Conservation (phyloP, 2,329 filamentous ascomycete species). For the Ophiostoma tasmaniense region DNA sequence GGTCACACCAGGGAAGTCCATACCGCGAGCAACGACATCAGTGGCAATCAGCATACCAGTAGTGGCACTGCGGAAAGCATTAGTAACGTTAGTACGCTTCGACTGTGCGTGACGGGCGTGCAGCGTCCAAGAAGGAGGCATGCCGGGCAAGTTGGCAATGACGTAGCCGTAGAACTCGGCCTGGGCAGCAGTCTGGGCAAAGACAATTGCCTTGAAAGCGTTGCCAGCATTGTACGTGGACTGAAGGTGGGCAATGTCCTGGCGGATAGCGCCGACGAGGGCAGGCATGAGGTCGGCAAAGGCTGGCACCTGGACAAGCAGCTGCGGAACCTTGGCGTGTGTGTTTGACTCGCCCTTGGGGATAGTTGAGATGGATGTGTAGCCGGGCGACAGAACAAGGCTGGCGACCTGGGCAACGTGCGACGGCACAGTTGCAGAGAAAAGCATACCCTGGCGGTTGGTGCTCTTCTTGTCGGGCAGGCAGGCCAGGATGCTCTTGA, state of each 20-base stretch:
- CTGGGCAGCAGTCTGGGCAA: conserved; percentile 55
- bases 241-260: conserved; percentile 27
- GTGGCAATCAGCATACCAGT: conserved; percentile 55
- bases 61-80: conserved; percentile 47
- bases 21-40: conserved; percentile 62
- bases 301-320: conserved; percentile 57
- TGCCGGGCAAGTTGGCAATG: conserved; percentile 32
- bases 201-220: conserved; percentile 78
- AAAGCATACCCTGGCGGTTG: conserved; percentile 66
- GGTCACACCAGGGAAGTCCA: conserved; percentile 64
- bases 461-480: conserved; percentile 55
- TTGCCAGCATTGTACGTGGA: conserved; percentile 22
- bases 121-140: conserved; percentile 38
- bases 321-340: conserved; percentile 67
- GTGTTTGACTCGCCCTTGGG: conserved; percentile 66
- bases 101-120: conserved; percentile 45
- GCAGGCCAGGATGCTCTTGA: conserved; percentile 66
- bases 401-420: conserved; percentile 71
- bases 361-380: conserved; percentile 77
- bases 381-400: conserved; percentile 57
- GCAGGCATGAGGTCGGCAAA: conserved; percentile 58
- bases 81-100: conserved; percentile 49
- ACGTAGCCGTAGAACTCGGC: conserved; percentile 44
- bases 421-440: conserved; percentile 73
- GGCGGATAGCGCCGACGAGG: conserved; percentile 48